Evolutionary conservation across 23 red algal genomes (phyloP), one percentile per base, ranked within the genome.

Genomic region (Gracilaria vermiculophylla): DNA sequence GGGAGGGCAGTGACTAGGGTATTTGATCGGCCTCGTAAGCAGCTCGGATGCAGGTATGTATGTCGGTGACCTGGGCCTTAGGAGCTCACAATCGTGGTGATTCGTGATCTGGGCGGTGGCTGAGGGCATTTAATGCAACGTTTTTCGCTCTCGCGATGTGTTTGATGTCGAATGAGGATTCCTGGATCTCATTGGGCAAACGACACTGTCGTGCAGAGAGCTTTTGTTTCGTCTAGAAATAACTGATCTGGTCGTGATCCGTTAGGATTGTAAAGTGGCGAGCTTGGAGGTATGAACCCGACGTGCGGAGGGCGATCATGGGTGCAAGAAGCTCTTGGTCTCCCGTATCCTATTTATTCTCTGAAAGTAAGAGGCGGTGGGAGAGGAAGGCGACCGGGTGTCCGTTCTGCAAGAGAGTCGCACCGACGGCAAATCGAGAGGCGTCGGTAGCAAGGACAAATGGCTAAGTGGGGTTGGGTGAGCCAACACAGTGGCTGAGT

Each of bases 241-340:
- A 78, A 13, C 74, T 37, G 47, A 78, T 50, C 6, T 11, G 74
- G n/a, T 78, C 74, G 28, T 78, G 74, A 25, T 78, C 47, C 10
- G 36, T 78, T 8, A 15, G 28, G 20, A 78, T 17, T 6, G 21
- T 78, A 24, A 52, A 51, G 41, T 25, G 16, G 11, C 74, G 44
- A 23, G 0, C 74, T 12, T 43, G 74, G 9, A 78, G 45, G 47
- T 78, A 78, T 14, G 48, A 0, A 23, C 48, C 53, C 74, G 41
- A 78, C 23, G 15, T 25, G 7, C 74, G 74, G 15, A 78, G 74
- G 16, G 74, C 74, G 21, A 78, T 78, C 47, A 52, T 78, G 74
- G 53, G 10, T 13, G 47, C 52, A 9, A 78, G 12, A 47, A 47
- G 43, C 43, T 47, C n/a, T n/a, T n/a, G n/a, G n/a, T n/a, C n/a